Conservation (phyloP, 257 asterid genomes). For the Ocimum tenuiflorum region DNA sequence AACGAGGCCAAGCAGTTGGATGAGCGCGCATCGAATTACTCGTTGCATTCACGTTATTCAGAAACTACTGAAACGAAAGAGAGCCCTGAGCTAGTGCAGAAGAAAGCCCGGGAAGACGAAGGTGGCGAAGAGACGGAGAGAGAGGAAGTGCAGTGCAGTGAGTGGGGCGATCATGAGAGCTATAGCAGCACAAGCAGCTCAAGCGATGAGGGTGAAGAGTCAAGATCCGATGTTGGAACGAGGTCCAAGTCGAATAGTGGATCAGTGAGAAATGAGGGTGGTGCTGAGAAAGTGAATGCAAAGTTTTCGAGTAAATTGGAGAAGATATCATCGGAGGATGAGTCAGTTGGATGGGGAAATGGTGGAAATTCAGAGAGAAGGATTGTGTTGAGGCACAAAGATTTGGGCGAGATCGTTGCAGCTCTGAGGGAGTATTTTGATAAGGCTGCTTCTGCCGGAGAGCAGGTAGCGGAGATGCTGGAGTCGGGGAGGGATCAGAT, state of each 20-base stretch:
- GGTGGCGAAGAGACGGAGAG: slow-evolving; percentile 50
- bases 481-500: slow-evolving; percentile 83
- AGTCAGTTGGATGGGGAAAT: slow-evolving; percentile 55
- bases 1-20: slow-evolving; percentile 29
- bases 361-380: slow-evolving; percentile 43
- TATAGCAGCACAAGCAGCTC: slow-evolving; percentile 48
- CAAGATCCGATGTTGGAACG: slow-evolving; percentile 42
- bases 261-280: slow-evolving; percentile 33
- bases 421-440: slow-evolving; percentile 74
- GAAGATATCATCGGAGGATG: slow-evolving; percentile 47
- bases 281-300: slow-evolving; percentile 19
- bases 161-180: slow-evolving; percentile 82
- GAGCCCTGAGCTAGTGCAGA: slow-evolving; percentile 13
- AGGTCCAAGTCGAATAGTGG: slow-evolving; percentile 34
- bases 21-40: slow-evolving; percentile 39
- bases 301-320: slow-evolving; percentile 40
- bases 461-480: slow-evolving; percentile 75
- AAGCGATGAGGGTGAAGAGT: slow-evolving; percentile 36
- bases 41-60: slow-evolving; percentile 33
- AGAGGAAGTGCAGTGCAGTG: slow-evolving; percentile 86
- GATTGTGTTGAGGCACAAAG: slow-evolving; percentile 70
- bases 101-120: slow-evolving; percentile 40
- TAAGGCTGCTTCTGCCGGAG: slow-evolving; percentile 81
- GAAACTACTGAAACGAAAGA: neutral
- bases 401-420: slow-evolving; percentile 67